These are phyloP conservation scores for Catenaria anguillulae DNA, from an alignment of 371 early-diverging fungal genomes.

Conservation along the genomic window DNA sequence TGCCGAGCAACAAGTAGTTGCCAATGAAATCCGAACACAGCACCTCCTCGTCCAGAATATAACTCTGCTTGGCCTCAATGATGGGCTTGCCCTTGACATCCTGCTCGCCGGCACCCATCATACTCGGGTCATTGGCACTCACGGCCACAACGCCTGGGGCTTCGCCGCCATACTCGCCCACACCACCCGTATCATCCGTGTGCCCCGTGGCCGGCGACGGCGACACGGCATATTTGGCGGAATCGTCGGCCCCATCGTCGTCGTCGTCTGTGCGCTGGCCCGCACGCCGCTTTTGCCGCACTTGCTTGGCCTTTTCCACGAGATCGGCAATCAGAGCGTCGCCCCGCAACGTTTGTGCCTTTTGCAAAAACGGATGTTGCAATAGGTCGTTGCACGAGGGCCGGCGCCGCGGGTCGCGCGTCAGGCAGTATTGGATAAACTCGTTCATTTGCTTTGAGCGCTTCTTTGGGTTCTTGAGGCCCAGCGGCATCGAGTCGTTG, in stretches of 20 bases:
- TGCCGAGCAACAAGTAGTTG: constrained; percentile 29
- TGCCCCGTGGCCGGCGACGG: not conserved
- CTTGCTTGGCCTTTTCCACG: constrained; percentile 25
- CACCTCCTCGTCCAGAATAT: constrained; percentile 22
- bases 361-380: constrained; percentile 33
- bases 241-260: constrained; percentile 26
- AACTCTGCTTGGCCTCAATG: constrained; percentile 5
- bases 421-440: constrained; percentile 29
- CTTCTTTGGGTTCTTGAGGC: constrained; percentile 36
- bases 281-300: constrained; percentile 27
- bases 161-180: not conserved
- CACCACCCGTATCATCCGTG: not conserved
- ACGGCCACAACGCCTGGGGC: not conserved
- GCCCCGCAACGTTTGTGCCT: constrained; percentile 18
- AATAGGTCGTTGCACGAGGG: constrained; percentile 30
- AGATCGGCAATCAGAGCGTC: constrained; percentile 27
- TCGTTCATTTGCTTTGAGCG: constrained; percentile 35
- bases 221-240: not conserved
- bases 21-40: constrained; percentile 9
- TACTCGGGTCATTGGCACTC: not conserved
- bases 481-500: constrained; percentile 17
- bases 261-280: constrained; percentile 28
- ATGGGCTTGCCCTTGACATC: not conserved
- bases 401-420: constrained; percentile 27
- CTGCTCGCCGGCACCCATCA: too few species aligned